These are phyloP conservation scores for Massariosphaeria phaeospora DNA, from an alignment of 495 filamentous ascomycete species.

Conservation along the genomic window DNA sequence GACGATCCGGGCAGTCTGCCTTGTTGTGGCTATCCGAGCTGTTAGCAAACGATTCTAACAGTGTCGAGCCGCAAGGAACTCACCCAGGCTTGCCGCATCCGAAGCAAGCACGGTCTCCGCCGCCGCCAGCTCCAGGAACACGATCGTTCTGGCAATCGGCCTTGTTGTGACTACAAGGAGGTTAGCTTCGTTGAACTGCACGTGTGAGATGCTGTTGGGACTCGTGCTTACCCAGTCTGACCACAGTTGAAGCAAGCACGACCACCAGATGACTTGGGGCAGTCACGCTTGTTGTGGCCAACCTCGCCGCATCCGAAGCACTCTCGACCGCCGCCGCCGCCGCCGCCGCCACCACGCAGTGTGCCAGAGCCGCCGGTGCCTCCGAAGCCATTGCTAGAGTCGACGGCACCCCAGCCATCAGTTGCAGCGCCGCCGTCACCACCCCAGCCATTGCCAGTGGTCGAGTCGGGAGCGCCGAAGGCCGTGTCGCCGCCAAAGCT, in stretches of 20 bases:
- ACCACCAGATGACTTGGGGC: constrained; percentile 42
- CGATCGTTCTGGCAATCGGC: constrained; percentile 60
- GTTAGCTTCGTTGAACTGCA: neutral
- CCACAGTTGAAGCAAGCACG: constrained; percentile 75
- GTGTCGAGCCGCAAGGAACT: neutral
- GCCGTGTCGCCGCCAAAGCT: constrained; percentile 52
- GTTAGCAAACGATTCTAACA: constrained; percentile 21
- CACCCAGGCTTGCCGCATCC: constrained; percentile 35
- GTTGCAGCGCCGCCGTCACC: constrained; percentile 55
- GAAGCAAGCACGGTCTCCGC: constrained; percentile 45
- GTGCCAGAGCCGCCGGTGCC: constrained; percentile 1
- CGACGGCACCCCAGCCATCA: neutral
- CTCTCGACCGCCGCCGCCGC: constrained; percentile 33
- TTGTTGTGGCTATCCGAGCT: constrained; percentile 52
- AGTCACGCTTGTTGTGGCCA: constrained; percentile 19
- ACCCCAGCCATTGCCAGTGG: constrained; percentile 63
- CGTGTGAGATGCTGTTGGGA: neutral
- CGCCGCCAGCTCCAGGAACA: constrained; percentile 51
- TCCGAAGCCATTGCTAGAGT: constrained; percentile 2
- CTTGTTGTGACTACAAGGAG: constrained; percentile 53
- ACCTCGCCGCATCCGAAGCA: constrained; percentile 53
- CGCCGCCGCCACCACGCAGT: neutral
- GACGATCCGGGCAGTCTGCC: constrained; percentile 56
- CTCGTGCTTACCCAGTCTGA: constrained; percentile 52
- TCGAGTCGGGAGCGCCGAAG: neutral